Conservation (phyloP, 2,329 filamentous ascomycete species). For the Pestalotiopsis sp. region DNA sequence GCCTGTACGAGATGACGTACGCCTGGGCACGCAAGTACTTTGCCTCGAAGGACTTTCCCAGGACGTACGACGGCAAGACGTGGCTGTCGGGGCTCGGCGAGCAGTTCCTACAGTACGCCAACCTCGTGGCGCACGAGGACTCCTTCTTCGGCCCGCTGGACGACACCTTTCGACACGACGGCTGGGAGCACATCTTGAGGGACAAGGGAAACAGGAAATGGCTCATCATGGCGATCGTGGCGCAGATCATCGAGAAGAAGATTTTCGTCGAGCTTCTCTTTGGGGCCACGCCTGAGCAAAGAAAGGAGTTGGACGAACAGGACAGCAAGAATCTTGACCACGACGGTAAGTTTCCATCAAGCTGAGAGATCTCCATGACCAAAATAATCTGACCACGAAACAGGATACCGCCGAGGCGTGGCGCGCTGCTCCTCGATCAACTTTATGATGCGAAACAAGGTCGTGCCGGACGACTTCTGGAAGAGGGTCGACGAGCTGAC, state of each 20-base stretch:
- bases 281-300: constrained; percentile 33
- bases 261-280: constrained; percentile 43
- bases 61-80: constrained; percentile 20
- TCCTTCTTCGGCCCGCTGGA: constrained; percentile 19
- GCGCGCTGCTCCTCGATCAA: constrained; percentile 26
- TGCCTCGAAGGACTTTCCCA: constrained; percentile 19
- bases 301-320: constrained; percentile 29
- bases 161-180: neutral
- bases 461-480: constrained; percentile 39
- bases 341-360: constrained; percentile 32
- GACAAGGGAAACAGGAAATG: constrained; percentile 31
- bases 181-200: constrained; percentile 38
- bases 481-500: constrained; percentile 36
- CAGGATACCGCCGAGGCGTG: constrained; percentile 23
- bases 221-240: constrained; percentile 38
- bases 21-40: constrained; percentile 31
- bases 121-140: constrained; percentile 37
- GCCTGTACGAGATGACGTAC: constrained; percentile 28
- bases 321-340: constrained; percentile 31
- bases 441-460: constrained; percentile 22
- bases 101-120: constrained; percentile 37
- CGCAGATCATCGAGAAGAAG: constrained; percentile 38
- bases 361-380: neutral
- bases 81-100: constrained; percentile 29
- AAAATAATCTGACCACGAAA: constrained; percentile 39